Conservation (phyloP, 805 yeast species). For the Cyberlindnera amylophila region DNA sequence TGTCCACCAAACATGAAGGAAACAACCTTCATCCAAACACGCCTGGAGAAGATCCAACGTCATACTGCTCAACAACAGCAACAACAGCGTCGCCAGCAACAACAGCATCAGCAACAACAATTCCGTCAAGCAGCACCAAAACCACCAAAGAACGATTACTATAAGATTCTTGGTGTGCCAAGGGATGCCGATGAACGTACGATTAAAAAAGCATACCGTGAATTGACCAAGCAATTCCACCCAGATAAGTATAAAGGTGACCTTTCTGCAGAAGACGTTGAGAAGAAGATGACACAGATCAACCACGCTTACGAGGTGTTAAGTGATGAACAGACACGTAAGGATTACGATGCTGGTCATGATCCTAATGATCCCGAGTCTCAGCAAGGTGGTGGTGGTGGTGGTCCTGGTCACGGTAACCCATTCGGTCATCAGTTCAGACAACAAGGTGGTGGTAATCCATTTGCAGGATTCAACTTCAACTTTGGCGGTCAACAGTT, state of each 20-base stretch:
- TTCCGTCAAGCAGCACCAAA: constrained; percentile 28
- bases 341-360: constrained; percentile 52
- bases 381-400: constrained; percentile 8
- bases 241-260: constrained; percentile 88
- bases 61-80: constrained; percentile 40
- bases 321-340: constrained; percentile 59
- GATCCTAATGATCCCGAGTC: constrained; percentile 43
- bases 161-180: constrained; percentile 68
- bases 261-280: constrained; percentile 62
- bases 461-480: constrained; percentile 13
- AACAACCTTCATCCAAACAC: constrained; percentile 28
- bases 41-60: constrained; percentile 28
- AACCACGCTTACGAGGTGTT: constrained; percentile 90
- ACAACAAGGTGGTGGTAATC: constrained; percentile 3
- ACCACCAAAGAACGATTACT: constrained; percentile 59
- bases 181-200: constrained; percentile 65
- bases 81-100: constrained; percentile 41
- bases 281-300: constrained; percentile 83
- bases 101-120: constrained; percentile 35
- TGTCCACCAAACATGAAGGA: constrained; percentile 37
- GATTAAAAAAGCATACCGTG: constrained; percentile 77
- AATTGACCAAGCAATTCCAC: constrained; percentile 75
- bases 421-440: constrained; percentile 7
- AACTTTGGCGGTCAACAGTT: constrained; percentile 13
- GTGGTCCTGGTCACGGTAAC: constrained; percentile 1